Conservation (phyloP, 257 asterid genomes). For the Leptodermis oblonga region DNA sequence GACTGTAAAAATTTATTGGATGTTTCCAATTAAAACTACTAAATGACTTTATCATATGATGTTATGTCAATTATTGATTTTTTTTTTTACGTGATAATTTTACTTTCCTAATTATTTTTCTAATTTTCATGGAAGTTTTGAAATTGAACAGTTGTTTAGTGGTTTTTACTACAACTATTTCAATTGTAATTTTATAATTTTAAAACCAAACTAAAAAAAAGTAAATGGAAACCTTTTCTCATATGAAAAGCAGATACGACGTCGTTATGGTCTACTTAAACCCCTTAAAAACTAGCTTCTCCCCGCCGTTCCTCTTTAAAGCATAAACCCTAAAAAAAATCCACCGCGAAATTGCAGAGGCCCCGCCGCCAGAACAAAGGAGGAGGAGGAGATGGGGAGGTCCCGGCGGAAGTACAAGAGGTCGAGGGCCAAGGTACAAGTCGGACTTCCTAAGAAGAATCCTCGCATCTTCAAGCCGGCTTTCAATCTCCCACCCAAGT, state of each 20-base stretch:
- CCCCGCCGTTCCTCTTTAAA: neutral
- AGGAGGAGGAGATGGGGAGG: conserved; percentile 60
- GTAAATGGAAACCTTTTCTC: too few species aligned
- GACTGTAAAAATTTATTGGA: too few species aligned
- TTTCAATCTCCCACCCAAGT: conserved; percentile 76
- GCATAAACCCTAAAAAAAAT: conserved; percentile 8
- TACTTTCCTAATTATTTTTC: too few species aligned
- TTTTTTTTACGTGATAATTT: too few species aligned
- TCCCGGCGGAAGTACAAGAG: conserved; percentile 87
- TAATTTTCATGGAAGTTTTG: too few species aligned
- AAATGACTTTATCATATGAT: too few species aligned
- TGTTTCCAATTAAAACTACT: too few species aligned
- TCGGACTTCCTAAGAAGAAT: conserved; percentile 71
- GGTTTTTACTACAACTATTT: too few species aligned
- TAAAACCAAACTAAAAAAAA: too few species aligned
- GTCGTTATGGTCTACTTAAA: neutral
- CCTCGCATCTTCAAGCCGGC: conserved; percentile 86
- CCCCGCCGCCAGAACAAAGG: neutral
- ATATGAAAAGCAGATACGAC: neutral
- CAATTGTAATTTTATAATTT: too few species aligned
- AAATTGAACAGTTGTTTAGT: too few species aligned
- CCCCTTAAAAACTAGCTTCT: conserved; percentile 20
- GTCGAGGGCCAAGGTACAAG: conserved; percentile 67
- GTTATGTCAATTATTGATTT: too few species aligned
- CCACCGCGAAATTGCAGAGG: neutral